phyloP scores from a whole-genome alignment of 2,329 filamentous ascomycete genomes.

The Neofusicoccum umdonicola region DNA sequence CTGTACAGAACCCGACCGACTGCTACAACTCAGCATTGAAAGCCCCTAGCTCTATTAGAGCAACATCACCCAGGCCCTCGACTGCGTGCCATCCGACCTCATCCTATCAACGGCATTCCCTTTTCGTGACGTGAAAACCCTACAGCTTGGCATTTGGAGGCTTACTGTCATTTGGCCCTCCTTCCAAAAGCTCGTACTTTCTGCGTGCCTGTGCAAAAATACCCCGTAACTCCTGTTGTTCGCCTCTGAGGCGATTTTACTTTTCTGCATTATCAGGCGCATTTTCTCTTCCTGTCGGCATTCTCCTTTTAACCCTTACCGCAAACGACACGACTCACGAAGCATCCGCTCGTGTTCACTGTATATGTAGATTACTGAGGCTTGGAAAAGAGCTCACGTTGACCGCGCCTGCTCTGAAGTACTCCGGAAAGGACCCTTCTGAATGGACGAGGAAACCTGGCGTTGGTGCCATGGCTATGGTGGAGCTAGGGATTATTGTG shows the following conservation, averaged over 20 bases:
- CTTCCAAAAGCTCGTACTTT: not conserved
- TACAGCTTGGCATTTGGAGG: not conserved
- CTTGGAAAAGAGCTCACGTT: not conserved
- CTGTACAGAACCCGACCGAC: not conserved
- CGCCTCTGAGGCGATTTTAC: not conserved
- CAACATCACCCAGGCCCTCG: not conserved
- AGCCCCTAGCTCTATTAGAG: not conserved
- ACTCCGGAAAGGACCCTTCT: not conserved
- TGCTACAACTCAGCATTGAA: not conserved
- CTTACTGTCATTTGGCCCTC: not conserved
- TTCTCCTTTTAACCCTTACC: not conserved
- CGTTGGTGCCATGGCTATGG: conserved; percentile 1
- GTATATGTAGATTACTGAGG: not conserved
- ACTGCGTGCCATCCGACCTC: not conserved
- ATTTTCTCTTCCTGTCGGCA: not conserved
- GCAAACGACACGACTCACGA: not conserved
- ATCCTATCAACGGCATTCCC: not conserved
- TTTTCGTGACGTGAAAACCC: not conserved
- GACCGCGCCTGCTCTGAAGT: not conserved
- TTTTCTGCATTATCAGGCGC: conserved; percentile 7
- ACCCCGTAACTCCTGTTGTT: not conserved
- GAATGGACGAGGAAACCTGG: not conserved
- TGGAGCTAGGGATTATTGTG: not conserved
- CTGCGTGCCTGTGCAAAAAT: conserved; percentile 6
- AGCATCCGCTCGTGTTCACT: not conserved